Conservation (phyloP, 2,329 filamentous ascomycete species). For the Pseudogymnoascus verrucosus region DNA sequence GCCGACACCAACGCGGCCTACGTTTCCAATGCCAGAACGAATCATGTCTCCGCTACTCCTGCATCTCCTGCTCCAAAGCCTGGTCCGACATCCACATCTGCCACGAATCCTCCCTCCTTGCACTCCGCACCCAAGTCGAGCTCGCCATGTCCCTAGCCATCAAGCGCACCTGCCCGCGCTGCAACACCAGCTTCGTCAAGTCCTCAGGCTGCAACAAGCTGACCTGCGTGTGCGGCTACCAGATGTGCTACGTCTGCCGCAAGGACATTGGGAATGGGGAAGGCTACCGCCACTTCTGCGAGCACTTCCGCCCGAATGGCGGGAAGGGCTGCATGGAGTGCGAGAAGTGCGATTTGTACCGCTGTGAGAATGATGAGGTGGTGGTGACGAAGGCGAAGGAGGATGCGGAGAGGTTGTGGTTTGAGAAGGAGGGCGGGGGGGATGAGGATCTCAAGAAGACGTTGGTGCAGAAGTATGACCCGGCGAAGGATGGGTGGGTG, state of each 20-base stretch:
- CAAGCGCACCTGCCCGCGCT: constrained; percentile 89
- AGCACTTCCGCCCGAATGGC: constrained; percentile 81
- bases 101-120: constrained; percentile 73
- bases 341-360: constrained; percentile 65
- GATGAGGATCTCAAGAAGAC: constrained; percentile 49
- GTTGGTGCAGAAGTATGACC: constrained; percentile 41
- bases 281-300: constrained; percentile 91
- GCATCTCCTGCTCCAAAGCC: constrained; percentile 69
- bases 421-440: constrained; percentile 51
- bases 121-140: constrained; percentile 82
- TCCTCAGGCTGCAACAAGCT: constrained; percentile 93
- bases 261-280: constrained; percentile 57
- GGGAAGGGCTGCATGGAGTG: constrained; percentile 72
- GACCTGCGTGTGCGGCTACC: constrained; percentile 89
- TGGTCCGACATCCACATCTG: constrained; percentile 89
- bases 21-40: constrained; percentile 71
- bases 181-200: constrained; percentile 89
- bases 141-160: constrained; percentile 88
- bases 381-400: constrained; percentile 61
- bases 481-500: constrained; percentile 19
- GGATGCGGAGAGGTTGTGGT: constrained; percentile 66
- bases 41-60: constrained; percentile 62
- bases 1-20: constrained; percentile 62
- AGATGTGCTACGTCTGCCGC: constrained; percentile 96
- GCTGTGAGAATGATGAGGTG: constrained; percentile 64